Percentiles rank a stretch among this genome's conserved stretches.
phyloP scores from a whole-genome alignment of 75 land plant genomes.

The Pseudotsuga menziesii region DNA sequence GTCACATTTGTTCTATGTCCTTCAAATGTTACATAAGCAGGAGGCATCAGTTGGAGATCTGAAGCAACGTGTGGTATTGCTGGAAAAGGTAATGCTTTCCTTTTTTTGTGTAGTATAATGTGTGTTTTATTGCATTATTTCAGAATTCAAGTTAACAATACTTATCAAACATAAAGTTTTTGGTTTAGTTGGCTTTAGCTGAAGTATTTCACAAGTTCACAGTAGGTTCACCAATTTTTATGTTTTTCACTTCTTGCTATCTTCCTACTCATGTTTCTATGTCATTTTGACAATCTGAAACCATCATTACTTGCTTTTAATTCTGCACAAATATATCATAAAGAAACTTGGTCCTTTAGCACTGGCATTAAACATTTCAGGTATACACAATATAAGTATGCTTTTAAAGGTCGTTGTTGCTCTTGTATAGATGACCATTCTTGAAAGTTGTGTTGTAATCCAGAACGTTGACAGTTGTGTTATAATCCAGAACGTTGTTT shows the following conservation, averaged over 20 bases:
- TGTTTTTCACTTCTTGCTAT: neutral
- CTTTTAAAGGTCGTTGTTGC: neutral
- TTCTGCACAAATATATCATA: no score
- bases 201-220: neutral
- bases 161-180: neutral
- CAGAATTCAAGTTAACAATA: neutral
- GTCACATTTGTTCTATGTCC: slow-evolving; percentile 51
- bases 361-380: neutral
- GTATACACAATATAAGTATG: neutral
- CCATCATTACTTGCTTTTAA: neutral
- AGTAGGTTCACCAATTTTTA: neutral
- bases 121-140: neutral
- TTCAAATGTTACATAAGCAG: slow-evolving; percentile 48
- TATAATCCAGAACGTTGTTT: neutral
- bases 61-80: slow-evolving; percentile 28
- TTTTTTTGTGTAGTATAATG: neutral
- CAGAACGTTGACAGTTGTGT: neutral
- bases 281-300: neutral
- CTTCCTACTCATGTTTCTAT: neutral
- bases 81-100: slow-evolving; percentile 49
- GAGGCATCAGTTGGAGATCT: slow-evolving; percentile 37
- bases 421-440: neutral
- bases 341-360: neutral
- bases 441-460: neutral
- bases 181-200: neutral